Evolutionary conservation across 2,329 filamentous ascomycete species (phyloP).

Genomic region (Penicillium corylophilum): DNA sequence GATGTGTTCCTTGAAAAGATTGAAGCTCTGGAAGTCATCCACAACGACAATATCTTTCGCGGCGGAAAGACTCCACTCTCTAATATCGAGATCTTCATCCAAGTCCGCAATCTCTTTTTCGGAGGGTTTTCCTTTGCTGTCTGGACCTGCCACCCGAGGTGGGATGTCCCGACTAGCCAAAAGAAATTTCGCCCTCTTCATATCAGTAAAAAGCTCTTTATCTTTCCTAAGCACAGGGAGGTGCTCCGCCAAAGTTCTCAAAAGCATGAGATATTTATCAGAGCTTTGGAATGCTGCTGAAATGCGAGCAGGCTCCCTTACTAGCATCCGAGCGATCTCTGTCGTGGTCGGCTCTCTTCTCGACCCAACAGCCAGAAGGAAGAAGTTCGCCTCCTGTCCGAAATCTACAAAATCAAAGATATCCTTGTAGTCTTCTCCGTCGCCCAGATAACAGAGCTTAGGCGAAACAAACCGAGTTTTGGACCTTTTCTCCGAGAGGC

Average conservation of each 20-base stretch:
- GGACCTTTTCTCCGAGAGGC: conserved; percentile 42
- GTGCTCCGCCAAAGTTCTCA: conserved; percentile 77
- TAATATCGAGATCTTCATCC: conserved; percentile 65
- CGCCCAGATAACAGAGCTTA: conserved; percentile 75
- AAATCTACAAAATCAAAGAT: conserved; percentile 99
- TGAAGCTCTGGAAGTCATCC: conserved; percentile 86
- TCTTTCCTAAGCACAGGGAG: conserved; percentile 70
- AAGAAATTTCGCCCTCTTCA: conserved; percentile 74
- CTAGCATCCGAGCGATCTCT: conserved; percentile 82
- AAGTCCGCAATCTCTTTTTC: conserved; percentile 49
- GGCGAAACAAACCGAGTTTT: conserved; percentile 63
- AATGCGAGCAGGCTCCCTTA: conserved; percentile 77
- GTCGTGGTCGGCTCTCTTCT: conserved; percentile 85
- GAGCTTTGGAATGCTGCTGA: conserved; percentile 74
- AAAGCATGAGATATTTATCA: conserved; percentile 81
- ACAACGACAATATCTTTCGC: conserved; percentile 73
- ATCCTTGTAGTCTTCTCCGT: conserved; percentile 70
- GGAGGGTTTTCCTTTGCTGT: conserved; percentile 14
- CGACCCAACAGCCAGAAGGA: conserved; percentile 82
- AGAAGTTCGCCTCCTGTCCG: conserved; percentile 80
- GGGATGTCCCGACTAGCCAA: conserved; percentile 77
- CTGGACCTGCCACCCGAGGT: conserved; percentile 23
- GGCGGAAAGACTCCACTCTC: conserved; percentile 73
- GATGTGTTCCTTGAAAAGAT: conserved; percentile 80
- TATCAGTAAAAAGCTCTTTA: conserved; percentile 71